Evolutionary conservation across 2,329 filamentous ascomycete species (phyloP).

Genomic region (Chaetomium strumarium): DNA sequence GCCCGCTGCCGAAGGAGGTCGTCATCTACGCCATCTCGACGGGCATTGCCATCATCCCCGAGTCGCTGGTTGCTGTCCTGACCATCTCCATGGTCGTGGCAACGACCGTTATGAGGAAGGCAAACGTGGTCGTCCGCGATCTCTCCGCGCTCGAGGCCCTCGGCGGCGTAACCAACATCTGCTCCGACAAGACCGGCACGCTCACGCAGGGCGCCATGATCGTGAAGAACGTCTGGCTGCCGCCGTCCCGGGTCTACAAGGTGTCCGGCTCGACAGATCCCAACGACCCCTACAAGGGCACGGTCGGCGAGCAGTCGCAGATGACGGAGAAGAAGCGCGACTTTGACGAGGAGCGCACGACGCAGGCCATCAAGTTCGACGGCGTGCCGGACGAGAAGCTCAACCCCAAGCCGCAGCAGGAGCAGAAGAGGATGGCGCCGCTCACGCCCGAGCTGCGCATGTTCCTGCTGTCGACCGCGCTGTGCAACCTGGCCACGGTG

Average conservation of each 20-base stretch:
- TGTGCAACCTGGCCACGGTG: constrained; percentile 61
- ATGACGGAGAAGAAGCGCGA: constrained; percentile 40
- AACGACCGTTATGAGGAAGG: constrained; percentile 57
- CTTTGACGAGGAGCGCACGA: constrained; percentile 54
- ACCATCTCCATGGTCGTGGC: constrained; percentile 67
- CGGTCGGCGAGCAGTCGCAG: constrained; percentile 33
- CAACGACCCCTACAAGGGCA: constrained; percentile 54
- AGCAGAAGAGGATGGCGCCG: constrained; percentile 32
- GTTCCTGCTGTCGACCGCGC: constrained; percentile 51
- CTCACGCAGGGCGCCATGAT: constrained; percentile 66
- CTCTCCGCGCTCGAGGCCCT: constrained; percentile 63
- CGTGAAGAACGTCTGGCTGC: constrained; percentile 60
- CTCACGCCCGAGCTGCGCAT: constrained; percentile 46
- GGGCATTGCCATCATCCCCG: constrained; percentile 58
- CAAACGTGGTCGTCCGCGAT: constrained; percentile 61
- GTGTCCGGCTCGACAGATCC: constrained; percentile 58
- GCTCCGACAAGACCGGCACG: constrained; percentile 69
- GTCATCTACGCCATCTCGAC: constrained; percentile 57
- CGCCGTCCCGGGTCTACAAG: constrained; percentile 49
- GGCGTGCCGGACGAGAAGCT: constrained; percentile 51
- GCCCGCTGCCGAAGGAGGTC: constrained; percentile 49
- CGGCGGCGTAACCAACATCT: constrained; percentile 66
- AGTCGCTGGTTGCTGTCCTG: constrained; percentile 62
- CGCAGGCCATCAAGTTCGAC: constrained; percentile 56
- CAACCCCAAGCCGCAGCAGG: constrained; percentile 33